Base-by-base conservation (phyloP, 352 stramenopile species). In the Pythium periplocum region DNA sequence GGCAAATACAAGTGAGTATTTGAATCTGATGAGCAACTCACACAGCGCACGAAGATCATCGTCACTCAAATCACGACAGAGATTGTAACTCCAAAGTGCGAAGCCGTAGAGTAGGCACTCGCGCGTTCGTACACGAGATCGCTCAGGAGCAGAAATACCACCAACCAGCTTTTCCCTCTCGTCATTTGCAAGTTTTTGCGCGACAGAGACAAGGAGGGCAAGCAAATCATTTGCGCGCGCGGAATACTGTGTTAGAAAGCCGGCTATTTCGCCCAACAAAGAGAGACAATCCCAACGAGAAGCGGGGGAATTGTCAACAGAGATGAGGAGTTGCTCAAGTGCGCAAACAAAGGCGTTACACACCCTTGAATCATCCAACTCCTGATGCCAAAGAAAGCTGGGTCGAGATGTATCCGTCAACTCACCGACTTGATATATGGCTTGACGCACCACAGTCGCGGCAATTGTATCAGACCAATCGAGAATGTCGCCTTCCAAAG, bases 11-110 rank as follows among this genome's bases (percentile, higher is more conserved):
- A 62, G 31, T 31, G 68, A 62, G 6, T 71, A 77, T 37, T 68
- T 61, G 45, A 81, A 87, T 0, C 74, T 41, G 12, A 87, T 62
- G 1, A 82, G 36, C 36, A 83, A 49, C 38, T 85, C 70, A 33
- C 65, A 78, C 4, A 82, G 32, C 42, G 75, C 67, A 11, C 62
- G 37, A 6, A 58, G 45, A 10, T 57, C 51, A 3, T 43, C 34
- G 4, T 57, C 31, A 1, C 9, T 2, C 11, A 12, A 2, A 8
- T 55, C 35, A 0, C 32, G n/a, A 45, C 61, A 62, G 31, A 61
- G 11, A 38, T 55, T 2, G 40, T 72, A 77, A 3, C 66, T 36
- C 1, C 74, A 43, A 9, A 88, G 47, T 2, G 71, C 73, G 33
- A 61, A 80, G 2, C 64, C 69, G 45, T 77, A 83, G 6, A 83